Conservation (phyloP, 768 basidiomycete genomes). For the Mycena sanguinolenta region DNA sequence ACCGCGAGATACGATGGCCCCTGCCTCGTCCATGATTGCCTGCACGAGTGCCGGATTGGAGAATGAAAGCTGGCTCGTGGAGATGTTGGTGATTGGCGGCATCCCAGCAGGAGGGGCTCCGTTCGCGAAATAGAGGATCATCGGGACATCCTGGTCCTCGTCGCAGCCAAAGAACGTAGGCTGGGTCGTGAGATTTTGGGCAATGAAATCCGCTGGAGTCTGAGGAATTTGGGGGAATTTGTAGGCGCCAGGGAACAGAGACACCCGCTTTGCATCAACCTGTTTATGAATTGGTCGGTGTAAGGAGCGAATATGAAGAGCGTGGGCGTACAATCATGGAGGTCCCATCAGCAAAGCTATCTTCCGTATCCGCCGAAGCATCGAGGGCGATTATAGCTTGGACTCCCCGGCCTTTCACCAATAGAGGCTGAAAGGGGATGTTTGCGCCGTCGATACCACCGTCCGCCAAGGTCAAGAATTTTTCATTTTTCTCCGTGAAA, state of each 20-base stretch:
- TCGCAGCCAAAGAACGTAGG: slow-evolving; percentile 65
- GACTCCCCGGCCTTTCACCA: slow-evolving; percentile 58
- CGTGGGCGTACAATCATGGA: slow-evolving; percentile 22
- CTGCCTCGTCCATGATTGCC: slow-evolving; percentile 61
- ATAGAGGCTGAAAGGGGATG: slow-evolving; percentile 63
- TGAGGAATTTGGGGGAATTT: slow-evolving; percentile 49
- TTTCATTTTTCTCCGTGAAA: slow-evolving; percentile 48
- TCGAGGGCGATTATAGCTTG: slow-evolving; percentile 69
- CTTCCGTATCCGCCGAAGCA: slow-evolving; percentile 46
- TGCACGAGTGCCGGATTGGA: slow-evolving; percentile 48
- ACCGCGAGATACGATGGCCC: slow-evolving; percentile 58
- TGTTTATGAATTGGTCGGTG: not conserved
- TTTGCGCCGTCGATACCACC: slow-evolving; percentile 59
- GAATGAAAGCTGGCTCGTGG: slow-evolving; percentile 57
- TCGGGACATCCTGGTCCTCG: slow-evolving; percentile 50
- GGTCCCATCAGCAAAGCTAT: slow-evolving; percentile 28
- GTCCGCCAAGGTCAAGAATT: slow-evolving; percentile 51
- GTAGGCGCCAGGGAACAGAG: slow-evolving; percentile 43
- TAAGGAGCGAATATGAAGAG: not conserved
- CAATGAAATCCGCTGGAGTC: slow-evolving; percentile 44
- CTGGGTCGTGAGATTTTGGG: slow-evolving; percentile 51
- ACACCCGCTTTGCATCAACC: slow-evolving; percentile 29
- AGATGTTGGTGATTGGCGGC: slow-evolving; percentile 54
- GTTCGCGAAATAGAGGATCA: slow-evolving; percentile 71
- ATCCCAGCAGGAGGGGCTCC: slow-evolving; percentile 57